phyloP scores from a whole-genome alignment of 2,329 filamentous ascomycete species.

The Blumeria graminis region DNA sequence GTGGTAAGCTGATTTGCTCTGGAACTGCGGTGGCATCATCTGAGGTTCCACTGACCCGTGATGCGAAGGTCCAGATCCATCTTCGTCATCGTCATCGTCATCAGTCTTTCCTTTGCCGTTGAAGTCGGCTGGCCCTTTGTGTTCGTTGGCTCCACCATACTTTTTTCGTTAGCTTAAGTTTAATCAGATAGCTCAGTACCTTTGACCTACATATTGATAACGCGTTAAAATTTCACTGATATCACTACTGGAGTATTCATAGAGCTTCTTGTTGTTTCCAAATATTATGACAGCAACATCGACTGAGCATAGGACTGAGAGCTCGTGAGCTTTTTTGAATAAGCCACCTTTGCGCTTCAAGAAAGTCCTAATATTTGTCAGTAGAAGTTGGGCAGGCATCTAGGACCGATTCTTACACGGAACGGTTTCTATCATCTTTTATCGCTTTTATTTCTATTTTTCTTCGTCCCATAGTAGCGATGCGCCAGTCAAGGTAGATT shows the following conservation, averaged over 20 bases:
- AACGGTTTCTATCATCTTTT: constrained; percentile 93
- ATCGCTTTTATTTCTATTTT: constrained; percentile 99
- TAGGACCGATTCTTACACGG: constrained; percentile 39
- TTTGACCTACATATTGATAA: constrained; percentile 62
- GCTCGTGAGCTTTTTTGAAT: constrained; percentile 98
- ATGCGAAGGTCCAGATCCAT: constrained; percentile 36
- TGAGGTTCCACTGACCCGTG: constrained; percentile 22
- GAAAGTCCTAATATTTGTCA: constrained; percentile 45
- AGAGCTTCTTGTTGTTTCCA: constrained; percentile 95
- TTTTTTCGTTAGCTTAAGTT: constrained; percentile 18
- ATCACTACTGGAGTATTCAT: constrained; percentile 86
- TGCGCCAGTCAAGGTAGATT: constrained; percentile 6
- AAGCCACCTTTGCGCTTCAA: constrained; percentile 94
- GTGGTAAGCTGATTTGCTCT: constrained; percentile 44
- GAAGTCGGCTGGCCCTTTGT: constrained; percentile 88
- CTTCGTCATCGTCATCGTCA: constrained; percentile 60
- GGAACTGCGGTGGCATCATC: constrained; percentile 47
- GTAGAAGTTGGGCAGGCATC: constrained; percentile 2
- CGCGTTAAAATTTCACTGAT: constrained; percentile 75
- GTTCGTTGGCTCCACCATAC: constrained; percentile 85
- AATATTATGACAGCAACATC: constrained; percentile 98
- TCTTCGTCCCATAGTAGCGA: constrained; percentile 60
- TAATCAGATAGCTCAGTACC: neutral
- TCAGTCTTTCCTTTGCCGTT: constrained; percentile 51
- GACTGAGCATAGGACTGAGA: constrained; percentile 92